phyloP scores from a whole-genome alignment of 805 yeast genomes.

The Saturnispora zaruensis region DNA sequence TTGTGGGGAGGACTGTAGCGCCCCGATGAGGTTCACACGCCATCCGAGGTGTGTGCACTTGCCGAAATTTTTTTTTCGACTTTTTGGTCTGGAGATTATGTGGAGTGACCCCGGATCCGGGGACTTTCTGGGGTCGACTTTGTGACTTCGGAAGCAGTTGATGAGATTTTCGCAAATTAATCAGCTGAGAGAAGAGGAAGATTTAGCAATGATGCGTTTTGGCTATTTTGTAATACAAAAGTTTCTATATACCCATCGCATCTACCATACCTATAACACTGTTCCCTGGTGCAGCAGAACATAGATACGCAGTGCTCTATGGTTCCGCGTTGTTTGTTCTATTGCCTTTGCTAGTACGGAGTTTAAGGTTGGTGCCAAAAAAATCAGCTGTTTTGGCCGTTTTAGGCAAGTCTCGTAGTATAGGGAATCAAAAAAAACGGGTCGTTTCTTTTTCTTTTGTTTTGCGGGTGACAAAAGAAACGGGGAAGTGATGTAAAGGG shows the following conservation, averaged over 20 bases:
- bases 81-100: background rate
- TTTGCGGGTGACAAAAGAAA: background rate
- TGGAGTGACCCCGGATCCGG: conserved; percentile 3
- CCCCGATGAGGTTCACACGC: background rate
- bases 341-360: background rate
- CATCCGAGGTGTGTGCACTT: background rate
- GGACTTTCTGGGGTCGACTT: background rate
- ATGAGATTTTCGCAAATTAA: no score
- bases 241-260: background rate
- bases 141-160: no score
- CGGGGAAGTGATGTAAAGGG: background rate
- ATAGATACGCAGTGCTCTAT: no score
- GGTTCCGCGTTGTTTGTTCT: background rate
- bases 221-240: no score
- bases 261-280: no score
- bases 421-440: background rate
- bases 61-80: background rate
- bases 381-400: background rate
- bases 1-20: background rate
- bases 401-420: background rate
- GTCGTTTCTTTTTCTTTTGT: no score
- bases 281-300: background rate
- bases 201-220: no score
- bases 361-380: background rate
- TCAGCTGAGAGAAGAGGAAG: background rate